A percentile compares a stretch with the other conserved stretches of the same genome.
phyloP scores from a whole-genome alignment of 352 stramenopile genomes.

The Phytophthora idaei region DNA sequence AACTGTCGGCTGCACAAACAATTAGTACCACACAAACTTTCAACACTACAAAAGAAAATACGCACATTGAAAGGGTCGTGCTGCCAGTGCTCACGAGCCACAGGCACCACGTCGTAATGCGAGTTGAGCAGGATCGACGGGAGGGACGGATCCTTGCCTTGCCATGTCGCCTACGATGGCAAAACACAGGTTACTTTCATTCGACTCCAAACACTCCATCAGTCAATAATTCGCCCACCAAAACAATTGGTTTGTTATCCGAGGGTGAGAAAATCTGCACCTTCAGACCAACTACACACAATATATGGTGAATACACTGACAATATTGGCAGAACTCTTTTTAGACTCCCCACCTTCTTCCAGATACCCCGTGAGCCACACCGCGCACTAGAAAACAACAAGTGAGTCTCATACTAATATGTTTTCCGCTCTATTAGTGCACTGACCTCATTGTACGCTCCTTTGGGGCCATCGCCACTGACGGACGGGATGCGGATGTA shows the following conservation, averaged over 20 bases:
- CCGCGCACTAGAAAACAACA: constrained; percentile 42
- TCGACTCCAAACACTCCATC: not conserved
- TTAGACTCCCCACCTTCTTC: constrained; percentile 36
- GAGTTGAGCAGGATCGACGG: constrained; percentile 94
- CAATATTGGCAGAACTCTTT: not conserved
- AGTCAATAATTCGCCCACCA: constrained; percentile 49
- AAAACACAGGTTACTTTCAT: not conserved
- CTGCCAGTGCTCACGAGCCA: constrained; percentile 87
- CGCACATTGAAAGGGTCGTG: constrained; percentile 90
- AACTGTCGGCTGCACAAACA: constrained; percentile 55
- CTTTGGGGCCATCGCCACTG: constrained; percentile 70
- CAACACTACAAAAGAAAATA: not conserved
- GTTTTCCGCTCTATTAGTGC: not conserved
- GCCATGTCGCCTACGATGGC: constrained; percentile 66
- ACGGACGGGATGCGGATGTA: constrained; percentile 80
- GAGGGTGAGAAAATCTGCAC: constrained; percentile 62
- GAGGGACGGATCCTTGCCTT: constrained; percentile 81
- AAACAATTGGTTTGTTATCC: constrained; percentile 88
- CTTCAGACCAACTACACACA: constrained; percentile 41
- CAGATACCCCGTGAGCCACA: constrained; percentile 68
- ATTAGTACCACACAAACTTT: not conserved
- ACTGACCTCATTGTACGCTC: constrained; percentile 63
- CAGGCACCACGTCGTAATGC: constrained; percentile 97
- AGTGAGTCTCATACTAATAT: not conserved
- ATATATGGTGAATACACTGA: not conserved